Evolutionary conservation across 352 stramenopile species (phyloP), one percentile per base, ranked within the genome.

Genomic region (Phytophthora europaea): DNA sequence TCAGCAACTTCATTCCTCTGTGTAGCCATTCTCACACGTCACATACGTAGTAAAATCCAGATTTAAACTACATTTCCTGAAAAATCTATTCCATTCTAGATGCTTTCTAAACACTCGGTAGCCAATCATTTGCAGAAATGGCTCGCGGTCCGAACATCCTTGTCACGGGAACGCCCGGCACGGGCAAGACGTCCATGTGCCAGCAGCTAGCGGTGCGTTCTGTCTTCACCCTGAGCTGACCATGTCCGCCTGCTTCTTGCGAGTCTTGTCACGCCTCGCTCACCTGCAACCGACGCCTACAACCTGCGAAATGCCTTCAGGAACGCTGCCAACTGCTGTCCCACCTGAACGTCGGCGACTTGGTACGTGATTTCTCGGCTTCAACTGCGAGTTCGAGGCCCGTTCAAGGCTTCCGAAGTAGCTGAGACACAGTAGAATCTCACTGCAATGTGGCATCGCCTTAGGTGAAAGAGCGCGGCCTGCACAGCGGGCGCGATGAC

Each of bases 101-200:
- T 13, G 6, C 6, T 7, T 43, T 51, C 36, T 52, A 64, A 40
- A 33, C 28, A n/a, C 9, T 13, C 58, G 62, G 1, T 34, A 56
- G 51, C 72, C 72, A 79, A 66, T 74, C 31, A 59, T 40, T 60
- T 53, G 33, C 23, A 15, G 23, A 70, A 69, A 87, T 87, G 82
- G 63, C 78, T 70, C 85, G 84, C 53, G 66, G 88, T 59, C 97
- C 98, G 5, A 99, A 99, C 80, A 98, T 99, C 74, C 88, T 99
- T 43, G 85, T 99, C 31, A 99, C 97, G n/a, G 98, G 98, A 18
- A 99, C 98, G 47, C 98, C 98, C 15, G 97, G 97, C 52, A 98
- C 94, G 61, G 94, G 94, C 54, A 99, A 99, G 86, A 99, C 96
- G 50, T 92, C 89, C 50, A 98, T 97, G 72, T 98, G 92, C 70